phyloP scores from a whole-genome alignment of 306 rosid species.

The Vigna hirtella region DNA sequence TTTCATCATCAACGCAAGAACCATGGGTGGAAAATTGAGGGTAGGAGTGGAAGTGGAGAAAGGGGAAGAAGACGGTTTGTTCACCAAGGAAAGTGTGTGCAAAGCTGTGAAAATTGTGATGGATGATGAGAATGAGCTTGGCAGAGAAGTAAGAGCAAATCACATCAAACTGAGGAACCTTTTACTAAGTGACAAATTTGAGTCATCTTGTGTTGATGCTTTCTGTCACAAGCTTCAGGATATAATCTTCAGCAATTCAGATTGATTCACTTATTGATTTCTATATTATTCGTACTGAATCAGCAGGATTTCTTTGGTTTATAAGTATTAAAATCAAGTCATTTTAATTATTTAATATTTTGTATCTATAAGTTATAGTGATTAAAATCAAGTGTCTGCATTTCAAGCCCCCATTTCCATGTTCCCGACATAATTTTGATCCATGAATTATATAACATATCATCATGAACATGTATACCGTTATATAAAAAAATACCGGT shows the following conservation, averaged over 20 bases:
- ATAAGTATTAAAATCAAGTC: too few species aligned
- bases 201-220: conserved; percentile 4
- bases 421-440: too few species aligned
- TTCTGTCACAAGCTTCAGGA: conserved; percentile 19
- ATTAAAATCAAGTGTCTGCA: too few species aligned
- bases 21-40: background rate
- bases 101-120: background rate
- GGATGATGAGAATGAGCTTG: conserved; percentile 7
- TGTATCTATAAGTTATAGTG: too few species aligned
- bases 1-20: conserved; percentile 49
- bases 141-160: background rate
- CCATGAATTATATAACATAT: too few species aligned
- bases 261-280: too few species aligned
- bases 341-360: too few species aligned
- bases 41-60: conserved; percentile 6
- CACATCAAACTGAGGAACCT: background rate
- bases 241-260: background rate
- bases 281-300: too few species aligned
- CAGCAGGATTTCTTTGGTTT: too few species aligned
- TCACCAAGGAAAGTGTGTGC: conserved; percentile 11
- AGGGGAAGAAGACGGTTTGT: conserved; percentile 21
- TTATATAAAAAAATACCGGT: too few species aligned
- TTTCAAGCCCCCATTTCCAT: too few species aligned
- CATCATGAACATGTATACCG: too few species aligned
- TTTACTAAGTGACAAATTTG: background rate